These are phyloP conservation scores for Babesia bovis DNA, from an alignment of 169 alveolate species.

Conservation along the genomic window DNA sequence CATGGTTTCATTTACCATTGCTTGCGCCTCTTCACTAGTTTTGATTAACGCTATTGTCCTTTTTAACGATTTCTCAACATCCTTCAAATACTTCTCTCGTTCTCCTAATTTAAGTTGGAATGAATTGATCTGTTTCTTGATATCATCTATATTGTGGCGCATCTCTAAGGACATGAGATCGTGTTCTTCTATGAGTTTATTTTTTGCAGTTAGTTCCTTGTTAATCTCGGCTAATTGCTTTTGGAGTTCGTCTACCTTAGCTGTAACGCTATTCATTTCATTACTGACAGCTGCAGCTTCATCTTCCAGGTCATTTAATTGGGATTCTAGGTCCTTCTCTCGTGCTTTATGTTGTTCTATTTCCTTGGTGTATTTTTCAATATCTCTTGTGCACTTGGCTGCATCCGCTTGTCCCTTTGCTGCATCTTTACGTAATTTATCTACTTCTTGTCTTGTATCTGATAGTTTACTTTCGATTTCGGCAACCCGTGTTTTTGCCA, in stretches of 20 bases:
- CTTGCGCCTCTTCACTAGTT: conserved; percentile 29
- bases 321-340: conserved; percentile 67
- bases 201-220: conserved; percentile 11
- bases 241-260: conserved; percentile 40
- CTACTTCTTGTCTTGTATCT: conserved; percentile 43
- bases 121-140: conserved; percentile 15
- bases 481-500: conserved; percentile 49
- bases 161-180: conserved; percentile 51
- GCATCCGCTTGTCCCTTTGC: conserved; percentile 69
- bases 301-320: conserved; percentile 72
- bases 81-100: conserved; percentile 8
- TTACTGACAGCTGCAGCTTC: conserved; percentile 65
- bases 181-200: conserved; percentile 44
- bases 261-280: conserved; percentile 56
- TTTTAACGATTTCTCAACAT: not conserved
- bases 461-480: conserved; percentile 62
- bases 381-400: conserved; percentile 70
- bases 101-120: conserved; percentile 18
- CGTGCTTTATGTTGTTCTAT: conserved; percentile 71
- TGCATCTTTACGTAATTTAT: conserved; percentile 59
- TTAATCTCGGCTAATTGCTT: conserved; percentile 24
- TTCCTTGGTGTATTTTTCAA: conserved; percentile 64
- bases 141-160: conserved; percentile 46
- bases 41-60: conserved; percentile 20
- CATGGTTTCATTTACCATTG: conserved; percentile 5